Evolutionary conservation across 2,329 filamentous ascomycete species (phyloP), one percentile per base, ranked within the genome.

Genomic region (Pseudogymnoascus sp.): DNA sequence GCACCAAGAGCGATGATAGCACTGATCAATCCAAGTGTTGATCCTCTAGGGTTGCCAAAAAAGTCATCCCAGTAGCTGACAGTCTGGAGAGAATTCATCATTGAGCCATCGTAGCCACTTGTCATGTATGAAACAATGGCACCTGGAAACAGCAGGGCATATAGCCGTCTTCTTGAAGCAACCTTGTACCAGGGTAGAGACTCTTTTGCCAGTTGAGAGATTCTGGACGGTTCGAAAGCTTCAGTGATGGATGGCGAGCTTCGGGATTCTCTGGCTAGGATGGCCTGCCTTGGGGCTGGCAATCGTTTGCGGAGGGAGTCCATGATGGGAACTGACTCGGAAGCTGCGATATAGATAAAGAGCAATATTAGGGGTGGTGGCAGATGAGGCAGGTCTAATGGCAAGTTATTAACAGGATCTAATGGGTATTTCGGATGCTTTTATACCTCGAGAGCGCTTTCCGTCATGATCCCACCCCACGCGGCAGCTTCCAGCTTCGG

Each of bases 41-140:
- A 67, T 0, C 75, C 72, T 3, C 69, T 66, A 0, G 75, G 75
- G 37, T 72, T 72, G 26, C 70, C 68, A 28, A 77, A 76, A 60
- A 72, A 79, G n/a, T 74, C 72, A 37, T 79, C 72, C 77, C 77
- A 80, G 12, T 74, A 72, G 0, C 72, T 68, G 0, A 80, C 70
- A 0, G 76, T 73, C 65, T 82, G 79, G 0, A 82, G 67, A 5
- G 76, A 77, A 65, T 82, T 81, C 74, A 82, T 79, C 75, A 82
- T 79, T 12, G 75, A 77, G 2, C 78, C 78, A 67, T 81, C 79
- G 61, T 81, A 82, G 1, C 79, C 79, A 63, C 77, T 79, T 4
- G 81, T 82, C 28, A 72, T 73, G 31, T 75, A 75, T 0, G 73
- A 74, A 1, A 75, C 70, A 40, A 76, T 71, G 28, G 71, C 71